Percentiles rank a stretch among this genome's conserved stretches.
phyloP scores from a whole-genome alignment of 2,329 filamentous ascomycete genomes.

The Neofusicoccum umdonicola region DNA sequence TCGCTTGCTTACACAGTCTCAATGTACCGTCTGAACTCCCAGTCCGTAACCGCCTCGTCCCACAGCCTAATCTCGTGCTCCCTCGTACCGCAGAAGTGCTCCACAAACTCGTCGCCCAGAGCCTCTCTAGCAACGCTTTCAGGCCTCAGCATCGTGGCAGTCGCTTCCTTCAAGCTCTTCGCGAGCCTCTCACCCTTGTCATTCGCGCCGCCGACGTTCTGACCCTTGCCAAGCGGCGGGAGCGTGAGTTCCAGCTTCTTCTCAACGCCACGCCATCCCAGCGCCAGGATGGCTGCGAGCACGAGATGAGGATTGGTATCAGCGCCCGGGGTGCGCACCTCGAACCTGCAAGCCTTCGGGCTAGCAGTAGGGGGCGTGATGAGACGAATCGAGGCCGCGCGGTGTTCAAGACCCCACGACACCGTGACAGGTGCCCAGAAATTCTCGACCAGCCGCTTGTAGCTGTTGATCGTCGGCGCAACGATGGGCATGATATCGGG shows the following conservation, averaged over 20 bases:
- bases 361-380: slow-evolving; percentile 86
- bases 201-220: slow-evolving; percentile 69
- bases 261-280: slow-evolving; percentile 89
- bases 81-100: slow-evolving; percentile 88
- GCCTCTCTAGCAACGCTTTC: slow-evolving; percentile 90
- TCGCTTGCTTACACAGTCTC: slow-evolving; percentile 59
- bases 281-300: slow-evolving; percentile 78
- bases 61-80: slow-evolving; percentile 87
- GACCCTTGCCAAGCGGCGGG: slow-evolving; percentile 79
- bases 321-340: slow-evolving; percentile 90
- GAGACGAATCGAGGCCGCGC: slow-evolving; percentile 83
- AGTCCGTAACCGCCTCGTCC: slow-evolving; percentile 97
- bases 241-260: slow-evolving; percentile 83
- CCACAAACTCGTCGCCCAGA: slow-evolving; percentile 92
- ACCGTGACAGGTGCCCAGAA: slow-evolving; percentile 99
- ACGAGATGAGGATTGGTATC: slow-evolving; percentile 89
- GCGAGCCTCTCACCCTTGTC: slow-evolving; percentile 78
- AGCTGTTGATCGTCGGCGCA: slow-evolving; percentile 93
- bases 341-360: slow-evolving; percentile 82
- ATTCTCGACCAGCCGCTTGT: slow-evolving; percentile 97
- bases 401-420: slow-evolving; percentile 94
- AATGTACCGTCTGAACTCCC: slow-evolving; percentile 78
- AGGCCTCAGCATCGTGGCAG: slow-evolving; percentile 69
- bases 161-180: slow-evolving; percentile 82
- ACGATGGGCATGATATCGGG: slow-evolving; percentile 95